phyloP scores from a whole-genome alignment of 78 protist species.

The Diacronema lutheri region DNA sequence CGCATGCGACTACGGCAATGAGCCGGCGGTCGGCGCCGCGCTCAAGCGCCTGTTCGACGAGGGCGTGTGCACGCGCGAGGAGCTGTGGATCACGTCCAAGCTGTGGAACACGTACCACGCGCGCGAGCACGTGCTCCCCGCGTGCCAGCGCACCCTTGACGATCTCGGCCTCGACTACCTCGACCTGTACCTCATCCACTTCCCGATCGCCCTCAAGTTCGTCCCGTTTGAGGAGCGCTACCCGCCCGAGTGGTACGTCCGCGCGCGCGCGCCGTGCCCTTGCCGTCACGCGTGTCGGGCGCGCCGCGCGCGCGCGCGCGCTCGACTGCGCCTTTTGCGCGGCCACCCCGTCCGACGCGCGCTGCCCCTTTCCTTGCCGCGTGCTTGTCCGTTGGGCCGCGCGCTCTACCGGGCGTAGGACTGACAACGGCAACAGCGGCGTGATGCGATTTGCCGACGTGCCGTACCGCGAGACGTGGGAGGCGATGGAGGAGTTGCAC shows the following conservation, averaged over 20 bases:
- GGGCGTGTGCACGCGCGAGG: neutral
- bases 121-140: constrained; percentile 51
- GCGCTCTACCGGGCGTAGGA: no score
- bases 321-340: no score
- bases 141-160: constrained; percentile 38
- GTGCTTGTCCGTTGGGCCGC: no score
- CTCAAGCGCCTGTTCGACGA: neutral
- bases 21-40: constrained; percentile 3
- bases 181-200: constrained; percentile 78
- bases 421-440: neutral
- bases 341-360: no score
- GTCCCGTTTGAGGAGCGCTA: constrained; percentile 22
- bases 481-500: constrained; percentile 71
- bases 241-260: constrained; percentile 31
- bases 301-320: no score
- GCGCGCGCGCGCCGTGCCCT: neutral
- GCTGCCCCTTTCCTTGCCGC: no score
- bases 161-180: constrained; percentile 63
- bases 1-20: constrained; percentile 23
- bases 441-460: neutral
- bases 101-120: constrained; percentile 72
- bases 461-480: constrained; percentile 72
- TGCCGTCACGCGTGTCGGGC: no score
- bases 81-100: constrained; percentile 54
- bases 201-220: constrained; percentile 66